These are phyloP conservation scores for Xylaria intraflava DNA, from an alignment of 495 filamentous ascomycete genomes.

Conservation along the genomic window DNA sequence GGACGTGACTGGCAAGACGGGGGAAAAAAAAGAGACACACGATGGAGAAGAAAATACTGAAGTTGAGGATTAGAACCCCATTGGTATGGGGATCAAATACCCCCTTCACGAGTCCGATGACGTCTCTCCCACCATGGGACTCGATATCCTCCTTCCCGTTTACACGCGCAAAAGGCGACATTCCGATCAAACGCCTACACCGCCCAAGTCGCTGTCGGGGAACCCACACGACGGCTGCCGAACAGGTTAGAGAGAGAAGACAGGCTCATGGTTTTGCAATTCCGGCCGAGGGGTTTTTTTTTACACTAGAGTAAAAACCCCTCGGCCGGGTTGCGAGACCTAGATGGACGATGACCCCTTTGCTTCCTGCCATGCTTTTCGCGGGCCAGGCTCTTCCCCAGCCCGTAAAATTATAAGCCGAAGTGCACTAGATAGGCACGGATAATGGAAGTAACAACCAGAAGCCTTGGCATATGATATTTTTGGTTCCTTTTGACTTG, in stretches of 20 bases:
- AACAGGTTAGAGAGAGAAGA: slow-evolving; percentile 57
- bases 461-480: not conserved
- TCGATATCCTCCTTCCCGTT: slow-evolving; percentile 13
- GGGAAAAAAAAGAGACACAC: not conserved
- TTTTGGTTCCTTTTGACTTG: not conserved
- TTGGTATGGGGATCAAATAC: too few relatives aligned
- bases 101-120: slow-evolving; percentile 25
- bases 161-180: slow-evolving; percentile 1
- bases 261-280: slow-evolving; percentile 35
- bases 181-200: slow-evolving; percentile 3
- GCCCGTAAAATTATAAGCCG: not conserved
- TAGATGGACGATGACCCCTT: slow-evolving; percentile 44
- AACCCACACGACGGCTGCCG: slow-evolving; percentile 21
- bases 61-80: too few relatives aligned
- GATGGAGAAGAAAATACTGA: slow-evolving; percentile 12
- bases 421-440: not conserved
- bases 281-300: not conserved
- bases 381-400: not conserved
- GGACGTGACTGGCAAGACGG: not conserved
- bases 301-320: not conserved
- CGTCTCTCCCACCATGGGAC: slow-evolving; percentile 48
- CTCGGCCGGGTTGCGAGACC: slow-evolving; percentile 38
- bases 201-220: slow-evolving; percentile 43
- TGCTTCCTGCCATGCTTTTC: slow-evolving; percentile 1
- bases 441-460: not conserved